Conservation (phyloP, 2,329 filamentous ascomycete genomes). For the Ophiostoma perfectum region DNA sequence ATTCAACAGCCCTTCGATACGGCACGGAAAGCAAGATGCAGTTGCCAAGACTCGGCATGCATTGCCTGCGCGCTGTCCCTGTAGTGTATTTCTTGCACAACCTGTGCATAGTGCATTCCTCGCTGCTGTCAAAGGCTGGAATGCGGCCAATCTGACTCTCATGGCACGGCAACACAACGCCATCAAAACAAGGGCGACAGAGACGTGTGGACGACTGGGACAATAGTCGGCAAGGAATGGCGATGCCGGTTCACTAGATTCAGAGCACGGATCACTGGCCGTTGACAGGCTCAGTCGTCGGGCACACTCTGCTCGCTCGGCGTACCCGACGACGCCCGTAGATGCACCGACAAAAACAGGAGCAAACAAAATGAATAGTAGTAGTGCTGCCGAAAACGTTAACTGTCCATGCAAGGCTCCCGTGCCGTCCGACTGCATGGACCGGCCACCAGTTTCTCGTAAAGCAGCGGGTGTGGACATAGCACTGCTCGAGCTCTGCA, state of each 20-base stretch:
- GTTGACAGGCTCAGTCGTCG: background rate
- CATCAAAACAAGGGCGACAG: background rate
- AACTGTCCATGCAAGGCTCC: background rate
- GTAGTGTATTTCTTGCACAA: background rate
- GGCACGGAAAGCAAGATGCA: too few species aligned
- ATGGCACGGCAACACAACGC: slow-evolving; percentile 6
- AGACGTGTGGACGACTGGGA: background rate
- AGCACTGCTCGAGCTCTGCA: too few species aligned
- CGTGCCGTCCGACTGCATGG: background rate
- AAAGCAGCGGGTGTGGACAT: background rate
- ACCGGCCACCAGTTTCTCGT: background rate
- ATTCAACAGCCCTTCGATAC: too few species aligned
- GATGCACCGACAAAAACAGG: too few species aligned
- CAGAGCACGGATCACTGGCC: background rate
- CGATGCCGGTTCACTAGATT: background rate
- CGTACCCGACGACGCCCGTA: too few species aligned
- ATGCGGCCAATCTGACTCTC: background rate
- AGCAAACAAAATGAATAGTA: too few species aligned
- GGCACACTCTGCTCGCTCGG: background rate
- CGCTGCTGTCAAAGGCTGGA: background rate
- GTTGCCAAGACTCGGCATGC: too few species aligned
- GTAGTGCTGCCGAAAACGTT: too few species aligned
- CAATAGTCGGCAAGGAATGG: background rate
- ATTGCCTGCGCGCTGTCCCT: too few species aligned
- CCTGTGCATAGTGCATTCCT: background rate